A percentile compares a stretch with the other conserved stretches of the same genome.
Conservation (phyloP, 2,329 filamentous ascomycete species). For the Nothopassalora personata region DNA sequence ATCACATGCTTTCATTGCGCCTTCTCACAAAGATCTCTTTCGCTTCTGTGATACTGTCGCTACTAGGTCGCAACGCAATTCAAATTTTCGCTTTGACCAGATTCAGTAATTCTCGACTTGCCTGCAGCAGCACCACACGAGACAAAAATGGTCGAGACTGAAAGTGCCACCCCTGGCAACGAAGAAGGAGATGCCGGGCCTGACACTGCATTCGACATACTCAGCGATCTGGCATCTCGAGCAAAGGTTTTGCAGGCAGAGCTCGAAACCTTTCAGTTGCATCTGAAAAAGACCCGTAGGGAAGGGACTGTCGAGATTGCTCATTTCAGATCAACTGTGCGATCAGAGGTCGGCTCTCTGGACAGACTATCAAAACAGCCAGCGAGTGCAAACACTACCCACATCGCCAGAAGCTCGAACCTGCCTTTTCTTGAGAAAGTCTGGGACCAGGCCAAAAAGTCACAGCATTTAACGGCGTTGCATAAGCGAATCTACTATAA, state of each 20-base stretch:
- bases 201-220: background rate
- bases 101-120: no score
- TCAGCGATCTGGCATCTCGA: constrained; percentile 33
- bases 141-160: background rate
- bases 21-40: no score
- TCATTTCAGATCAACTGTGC: constrained; percentile 32
- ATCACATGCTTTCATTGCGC: background rate
- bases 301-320: constrained; percentile 34
- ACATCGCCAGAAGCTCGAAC: constrained; percentile 61
- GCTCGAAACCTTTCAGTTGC: constrained; percentile 37
- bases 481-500: constrained; percentile 50
- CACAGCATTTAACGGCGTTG: constrained; percentile 53
- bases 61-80: background rate
- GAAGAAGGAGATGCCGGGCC: background rate
- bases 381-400: constrained; percentile 32
- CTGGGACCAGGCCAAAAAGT: constrained; percentile 58
- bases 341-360: constrained; percentile 32
- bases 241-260: constrained; percentile 38
- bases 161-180: background rate
- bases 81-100: no score
- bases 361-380: constrained; percentile 26
- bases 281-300: constrained; percentile 32
- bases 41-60: background rate
- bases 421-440: constrained; percentile 59
- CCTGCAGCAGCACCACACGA: background rate